phyloP scores from a whole-genome alignment of 345 rosid species.

The Jatropha curcas region DNA sequence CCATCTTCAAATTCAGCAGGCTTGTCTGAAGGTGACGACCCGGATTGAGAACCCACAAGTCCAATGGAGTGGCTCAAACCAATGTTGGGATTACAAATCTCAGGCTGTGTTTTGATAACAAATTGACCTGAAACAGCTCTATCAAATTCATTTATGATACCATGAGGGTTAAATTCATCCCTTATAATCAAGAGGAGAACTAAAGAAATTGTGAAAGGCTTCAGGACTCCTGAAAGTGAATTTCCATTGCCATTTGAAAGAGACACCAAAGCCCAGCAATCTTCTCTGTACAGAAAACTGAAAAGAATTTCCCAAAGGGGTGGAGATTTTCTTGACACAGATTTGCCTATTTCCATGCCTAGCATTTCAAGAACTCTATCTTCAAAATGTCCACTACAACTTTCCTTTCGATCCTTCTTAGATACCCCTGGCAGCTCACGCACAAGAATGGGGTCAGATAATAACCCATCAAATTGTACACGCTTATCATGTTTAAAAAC shows the following conservation, averaged over 20 bases:
- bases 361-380: constrained; percentile 58
- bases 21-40: constrained; percentile 19
- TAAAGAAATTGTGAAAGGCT: constrained; percentile 73
- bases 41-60: constrained; percentile 24
- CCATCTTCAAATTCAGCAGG: constrained; percentile 17
- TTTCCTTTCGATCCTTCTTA: constrained; percentile 33
- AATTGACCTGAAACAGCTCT: constrained; percentile 19
- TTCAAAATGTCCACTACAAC: constrained; percentile 49
- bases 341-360: constrained; percentile 52
- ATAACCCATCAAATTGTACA: constrained; percentile 35
- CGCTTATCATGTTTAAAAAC: constrained; percentile 44
- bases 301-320: constrained; percentile 74
- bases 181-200: constrained; percentile 50
- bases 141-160: constrained; percentile 5
- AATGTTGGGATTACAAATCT: constrained; percentile 8
- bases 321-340: constrained; percentile 34
- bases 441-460: constrained; percentile 49
- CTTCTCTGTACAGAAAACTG: constrained; percentile 71
- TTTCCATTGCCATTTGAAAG: constrained; percentile 47
- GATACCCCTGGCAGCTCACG: constrained; percentile 35
- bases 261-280: constrained; percentile 63
- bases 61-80: constrained; percentile 16
- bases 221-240: constrained; percentile 55
- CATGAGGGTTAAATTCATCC: constrained; percentile 28
- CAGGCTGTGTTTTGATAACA: constrained; percentile 17